phyloP scores from a whole-genome alignment of 805 yeast species.

The Teunomyces tritomae region DNA sequence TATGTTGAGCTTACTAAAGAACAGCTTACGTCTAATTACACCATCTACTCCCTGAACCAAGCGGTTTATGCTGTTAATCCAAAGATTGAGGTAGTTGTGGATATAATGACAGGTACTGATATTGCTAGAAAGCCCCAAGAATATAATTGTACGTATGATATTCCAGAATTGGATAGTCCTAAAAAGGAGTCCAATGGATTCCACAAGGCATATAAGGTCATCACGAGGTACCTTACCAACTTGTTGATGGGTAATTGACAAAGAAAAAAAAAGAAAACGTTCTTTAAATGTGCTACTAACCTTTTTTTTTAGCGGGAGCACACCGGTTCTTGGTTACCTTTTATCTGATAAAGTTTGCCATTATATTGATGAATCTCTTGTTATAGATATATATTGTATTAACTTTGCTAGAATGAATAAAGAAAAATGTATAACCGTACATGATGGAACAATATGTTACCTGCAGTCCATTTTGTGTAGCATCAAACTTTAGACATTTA shows the following conservation, averaged over 20 bases:
- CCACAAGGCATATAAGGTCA: neutral
- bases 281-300: neutral
- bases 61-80: conserved; percentile 21
- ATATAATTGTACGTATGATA: conserved; percentile 38
- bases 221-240: neutral
- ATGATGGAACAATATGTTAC: neutral
- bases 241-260: neutral
- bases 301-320: neutral
- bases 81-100: conserved; percentile 16
- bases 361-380: neutral
- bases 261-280: neutral
- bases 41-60: conserved; percentile 28
- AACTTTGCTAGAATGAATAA: neutral
- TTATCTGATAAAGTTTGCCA: neutral
- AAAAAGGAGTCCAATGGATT: neutral
- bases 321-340: neutral
- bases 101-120: conserved; percentile 16
- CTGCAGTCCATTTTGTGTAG: neutral
- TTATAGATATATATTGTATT: neutral
- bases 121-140: conserved; percentile 16
- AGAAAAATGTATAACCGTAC: too few relatives aligned
- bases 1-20: conserved; percentile 44
- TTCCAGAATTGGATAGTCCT: neutral
- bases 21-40: conserved; percentile 43
- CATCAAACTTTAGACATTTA: neutral